Evolutionary conservation across 1,139 yeast species (phyloP).

Genomic region (Pneumocystis wakefieldiae): DNA sequence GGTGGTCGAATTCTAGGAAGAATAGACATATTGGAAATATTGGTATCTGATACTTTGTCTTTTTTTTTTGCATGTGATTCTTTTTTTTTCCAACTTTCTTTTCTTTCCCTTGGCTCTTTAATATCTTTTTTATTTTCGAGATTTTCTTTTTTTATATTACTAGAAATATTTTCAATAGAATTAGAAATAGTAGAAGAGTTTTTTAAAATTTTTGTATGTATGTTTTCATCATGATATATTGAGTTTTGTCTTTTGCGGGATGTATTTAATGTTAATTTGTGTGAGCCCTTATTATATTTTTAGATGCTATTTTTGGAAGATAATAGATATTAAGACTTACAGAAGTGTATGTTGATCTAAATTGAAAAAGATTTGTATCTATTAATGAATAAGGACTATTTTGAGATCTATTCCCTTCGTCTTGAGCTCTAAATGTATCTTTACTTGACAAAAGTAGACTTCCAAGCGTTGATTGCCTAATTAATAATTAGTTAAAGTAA

Average conservation of each 20-base stretch:
- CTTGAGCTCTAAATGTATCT: conserved; percentile 10
- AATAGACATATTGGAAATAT: background rate
- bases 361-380: conserved; percentile 10
- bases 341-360: conserved; percentile 8
- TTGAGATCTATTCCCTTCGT: conserved; percentile 10
- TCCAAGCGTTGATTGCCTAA: conserved; percentile 11
- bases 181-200: background rate
- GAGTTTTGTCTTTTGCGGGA: background rate
- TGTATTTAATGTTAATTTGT: background rate
- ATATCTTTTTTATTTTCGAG: background rate
- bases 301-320: background rate
- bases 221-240: background rate
- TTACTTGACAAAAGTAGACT: conserved; percentile 5
- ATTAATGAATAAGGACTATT: conserved; percentile 10
- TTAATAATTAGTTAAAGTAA: background rate
- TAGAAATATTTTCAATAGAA: background rate
- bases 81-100: conserved; percentile 1
- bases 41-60: background rate
- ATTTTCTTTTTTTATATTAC: background rate
- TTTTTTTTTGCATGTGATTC: background rate
- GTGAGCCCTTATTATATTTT: background rate
- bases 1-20: conserved; percentile 18
- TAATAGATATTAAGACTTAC: background rate
- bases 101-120: background rate
- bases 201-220: background rate